These are phyloP conservation scores for Penicillium egyptiacum DNA, from an alignment of 495 filamentous ascomycete genomes.

Conservation along the genomic window DNA sequence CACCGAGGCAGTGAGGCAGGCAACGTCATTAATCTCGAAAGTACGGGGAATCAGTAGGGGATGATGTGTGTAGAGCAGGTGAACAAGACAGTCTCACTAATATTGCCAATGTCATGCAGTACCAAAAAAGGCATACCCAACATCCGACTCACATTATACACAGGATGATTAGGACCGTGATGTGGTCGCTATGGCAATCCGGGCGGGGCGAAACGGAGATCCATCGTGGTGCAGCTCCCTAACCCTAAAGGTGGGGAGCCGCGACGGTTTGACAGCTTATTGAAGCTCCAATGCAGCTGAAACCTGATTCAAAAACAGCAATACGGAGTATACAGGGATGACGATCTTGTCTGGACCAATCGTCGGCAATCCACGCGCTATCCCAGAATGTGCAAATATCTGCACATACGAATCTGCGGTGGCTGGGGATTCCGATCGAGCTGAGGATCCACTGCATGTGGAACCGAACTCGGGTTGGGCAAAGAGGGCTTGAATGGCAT, in stretches of 20 bases:
- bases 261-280: slow-evolving; percentile 18
- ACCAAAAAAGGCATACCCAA: not conserved
- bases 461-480: slow-evolving; percentile 19
- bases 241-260: slow-evolving; percentile 21
- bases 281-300: slow-evolving; percentile 19
- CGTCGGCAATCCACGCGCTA: slow-evolving; percentile 11
- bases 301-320: slow-evolving; percentile 28
- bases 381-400: slow-evolving; percentile 23
- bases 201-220: slow-evolving; percentile 13
- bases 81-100: slow-evolving; percentile 22
- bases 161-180: not conserved
- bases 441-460: slow-evolving; percentile 28
- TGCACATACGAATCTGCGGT: slow-evolving; percentile 19
- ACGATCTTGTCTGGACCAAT: slow-evolving; percentile 26
- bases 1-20: slow-evolving; percentile 22
- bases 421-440: slow-evolving; percentile 30
- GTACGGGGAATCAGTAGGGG: slow-evolving; percentile 14
- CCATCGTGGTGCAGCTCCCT: slow-evolving; percentile 10
- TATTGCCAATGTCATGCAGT: slow-evolving; percentile 7
- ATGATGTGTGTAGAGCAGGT: slow-evolving; percentile 8
- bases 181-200: slow-evolving; percentile 29
- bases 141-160: not conserved
- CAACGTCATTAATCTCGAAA: slow-evolving; percentile 16
- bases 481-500: slow-evolving; percentile 1
- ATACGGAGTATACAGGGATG: slow-evolving; percentile 13